These are phyloP conservation scores for Porodaedalea pini DNA, from an alignment of 1,284 basidiomycete genomes.

Conservation along the genomic window DNA sequence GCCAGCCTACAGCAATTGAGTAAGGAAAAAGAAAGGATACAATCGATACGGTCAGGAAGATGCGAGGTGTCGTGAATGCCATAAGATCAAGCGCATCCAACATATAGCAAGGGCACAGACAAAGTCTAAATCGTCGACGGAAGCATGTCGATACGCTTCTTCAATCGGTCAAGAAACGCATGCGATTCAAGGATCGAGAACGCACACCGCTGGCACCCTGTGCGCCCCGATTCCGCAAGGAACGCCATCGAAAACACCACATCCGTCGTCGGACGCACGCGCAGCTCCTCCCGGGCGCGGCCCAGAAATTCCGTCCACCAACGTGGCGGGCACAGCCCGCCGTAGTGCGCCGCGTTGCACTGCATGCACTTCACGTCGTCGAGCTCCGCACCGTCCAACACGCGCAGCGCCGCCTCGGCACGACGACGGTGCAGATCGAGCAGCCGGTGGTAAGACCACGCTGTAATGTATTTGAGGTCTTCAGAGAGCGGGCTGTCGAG, in stretches of 20 bases:
- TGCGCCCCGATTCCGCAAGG: constrained; percentile 47
- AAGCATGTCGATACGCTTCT: constrained; percentile 55
- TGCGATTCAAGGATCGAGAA: constrained; percentile 60
- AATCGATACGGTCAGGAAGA: too few relatives aligned
- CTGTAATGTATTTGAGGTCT: constrained; percentile 63
- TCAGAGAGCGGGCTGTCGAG: constrained; percentile 52
- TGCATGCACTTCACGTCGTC: constrained; percentile 60
- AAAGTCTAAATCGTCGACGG: constrained; percentile 49
- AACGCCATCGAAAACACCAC: constrained; percentile 60
- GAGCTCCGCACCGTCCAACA: constrained; percentile 39
- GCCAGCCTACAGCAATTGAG: too few relatives aligned
- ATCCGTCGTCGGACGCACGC: constrained; percentile 51
- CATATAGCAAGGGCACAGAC: neutral
- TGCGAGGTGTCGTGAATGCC: too few relatives aligned
- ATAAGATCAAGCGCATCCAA: neutral
- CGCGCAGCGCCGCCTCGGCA: constrained; percentile 42
- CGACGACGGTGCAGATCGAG: constrained; percentile 56
- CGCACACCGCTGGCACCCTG: constrained; percentile 56
- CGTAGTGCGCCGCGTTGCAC: constrained; percentile 53
- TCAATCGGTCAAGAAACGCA: constrained; percentile 50
- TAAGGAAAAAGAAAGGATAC: too few relatives aligned
- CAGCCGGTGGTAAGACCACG: constrained; percentile 61
- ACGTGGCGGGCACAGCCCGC: constrained; percentile 47
- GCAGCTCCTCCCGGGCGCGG: constrained; percentile 54
- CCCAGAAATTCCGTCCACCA: constrained; percentile 66